Conservation (phyloP, 768 basidiomycete genomes). For the Candolleomyces eurysporus region DNA sequence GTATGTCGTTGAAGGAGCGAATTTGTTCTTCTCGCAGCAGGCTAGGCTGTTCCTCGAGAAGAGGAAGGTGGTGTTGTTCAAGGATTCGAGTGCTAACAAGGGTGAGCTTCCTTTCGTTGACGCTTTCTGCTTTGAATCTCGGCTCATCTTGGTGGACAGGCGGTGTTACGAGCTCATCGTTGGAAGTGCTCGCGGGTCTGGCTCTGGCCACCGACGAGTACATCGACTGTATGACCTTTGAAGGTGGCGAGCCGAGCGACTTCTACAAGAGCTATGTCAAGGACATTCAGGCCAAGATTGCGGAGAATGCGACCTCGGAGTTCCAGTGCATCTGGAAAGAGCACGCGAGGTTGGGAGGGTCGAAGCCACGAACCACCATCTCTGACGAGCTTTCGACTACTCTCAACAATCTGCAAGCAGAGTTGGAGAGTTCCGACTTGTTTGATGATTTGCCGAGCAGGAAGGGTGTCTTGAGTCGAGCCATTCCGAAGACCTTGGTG, state of each 20-base stretch:
- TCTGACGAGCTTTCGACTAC: slow-evolving; percentile 93
- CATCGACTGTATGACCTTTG: slow-evolving; percentile 89
- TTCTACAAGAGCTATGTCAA: slow-evolving; percentile 94
- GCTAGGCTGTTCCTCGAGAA: slow-evolving; percentile 93
- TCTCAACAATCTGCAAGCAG: slow-evolving; percentile 88
- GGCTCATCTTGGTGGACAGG: slow-evolving; percentile 36
- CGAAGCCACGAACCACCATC: slow-evolving; percentile 84
- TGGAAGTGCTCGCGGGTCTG: slow-evolving; percentile 97
- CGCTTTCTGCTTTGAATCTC: too few species aligned
- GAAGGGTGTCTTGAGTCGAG: slow-evolving; percentile 72
- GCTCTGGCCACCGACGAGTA: slow-evolving; percentile 90
- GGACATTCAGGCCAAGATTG: slow-evolving; percentile 89
- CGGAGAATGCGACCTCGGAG: slow-evolving; percentile 87
- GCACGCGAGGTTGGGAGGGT: slow-evolving; percentile 74
- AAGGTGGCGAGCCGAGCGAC: slow-evolving; percentile 76
- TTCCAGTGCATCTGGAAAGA: slow-evolving; percentile 94
- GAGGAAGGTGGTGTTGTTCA: slow-evolving; percentile 89
- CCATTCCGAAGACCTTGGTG: slow-evolving; percentile 87
- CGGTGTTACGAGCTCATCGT: slow-evolving; percentile 93
- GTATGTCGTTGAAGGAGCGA: slow-evolving; percentile 94
- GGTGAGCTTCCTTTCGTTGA: slow-evolving; percentile 33
- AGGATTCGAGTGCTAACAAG: slow-evolving; percentile 96
- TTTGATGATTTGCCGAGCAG: slow-evolving; percentile 80
- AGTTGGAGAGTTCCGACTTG: slow-evolving; percentile 86
- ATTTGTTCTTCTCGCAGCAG: slow-evolving; percentile 95